Evolutionary conservation across 805 yeast species (phyloP).

Genomic region (Yarrowia divulgata): DNA sequence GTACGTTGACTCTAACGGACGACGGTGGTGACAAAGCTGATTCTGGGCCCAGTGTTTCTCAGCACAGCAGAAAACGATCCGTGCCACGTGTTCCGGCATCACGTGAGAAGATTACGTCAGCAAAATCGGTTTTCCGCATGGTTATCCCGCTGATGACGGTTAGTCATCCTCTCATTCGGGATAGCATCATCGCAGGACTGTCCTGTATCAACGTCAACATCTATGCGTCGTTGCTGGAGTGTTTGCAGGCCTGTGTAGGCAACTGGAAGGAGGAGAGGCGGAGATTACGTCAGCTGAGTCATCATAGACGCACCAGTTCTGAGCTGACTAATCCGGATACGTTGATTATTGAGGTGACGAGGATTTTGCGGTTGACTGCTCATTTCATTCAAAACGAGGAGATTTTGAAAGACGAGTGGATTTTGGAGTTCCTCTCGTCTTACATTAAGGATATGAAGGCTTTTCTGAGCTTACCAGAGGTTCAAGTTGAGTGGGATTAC

Average conservation of each 20-base stretch:
- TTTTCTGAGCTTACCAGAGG: constrained; percentile 61
- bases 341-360: constrained; percentile 76
- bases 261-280: constrained; percentile 56
- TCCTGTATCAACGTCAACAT: constrained; percentile 91
- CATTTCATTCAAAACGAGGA: constrained; percentile 61
- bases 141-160: constrained; percentile 81
- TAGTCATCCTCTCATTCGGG: constrained; percentile 72
- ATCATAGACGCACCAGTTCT: constrained; percentile 13
- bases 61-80: constrained; percentile 71
- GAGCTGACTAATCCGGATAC: constrained; percentile 34
- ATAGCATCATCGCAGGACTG: constrained; percentile 87
- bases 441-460: constrained; percentile 68
- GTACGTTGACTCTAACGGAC: constrained; percentile 86
- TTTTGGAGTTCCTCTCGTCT: constrained; percentile 66
- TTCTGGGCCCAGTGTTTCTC: too few relatives aligned
- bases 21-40: constrained; percentile 87
- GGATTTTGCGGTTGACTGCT: constrained; percentile 74
- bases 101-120: constrained; percentile 91
- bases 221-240: constrained; percentile 80
- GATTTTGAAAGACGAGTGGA: constrained; percentile 70
- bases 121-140: constrained; percentile 85
- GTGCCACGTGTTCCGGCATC: constrained; percentile 69
- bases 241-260: constrained; percentile 65
- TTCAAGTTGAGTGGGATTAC: constrained; percentile 71
- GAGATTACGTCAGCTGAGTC: constrained; percentile 5